Evolutionary conservation across 2,329 filamentous ascomycete species (phyloP).

Genomic region (Talaromyces sp.): DNA sequence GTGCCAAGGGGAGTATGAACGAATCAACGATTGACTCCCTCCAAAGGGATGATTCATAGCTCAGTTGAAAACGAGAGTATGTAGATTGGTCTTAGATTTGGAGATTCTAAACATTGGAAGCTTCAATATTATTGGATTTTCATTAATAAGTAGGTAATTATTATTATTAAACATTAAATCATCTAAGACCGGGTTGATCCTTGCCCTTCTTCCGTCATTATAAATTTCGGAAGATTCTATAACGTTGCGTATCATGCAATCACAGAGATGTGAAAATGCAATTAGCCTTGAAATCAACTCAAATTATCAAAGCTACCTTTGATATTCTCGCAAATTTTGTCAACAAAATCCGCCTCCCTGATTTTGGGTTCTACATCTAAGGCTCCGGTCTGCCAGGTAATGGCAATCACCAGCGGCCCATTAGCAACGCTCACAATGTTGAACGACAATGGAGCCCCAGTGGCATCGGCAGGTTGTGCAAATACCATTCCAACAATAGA

Average conservation of each 20-base stretch:
- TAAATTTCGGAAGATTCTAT: background rate
- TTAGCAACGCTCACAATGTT: conserved; percentile 2
- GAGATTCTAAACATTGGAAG: background rate
- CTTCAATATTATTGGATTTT: background rate
- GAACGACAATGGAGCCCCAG: background rate
- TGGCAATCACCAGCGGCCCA: background rate
- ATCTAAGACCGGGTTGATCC: background rate
- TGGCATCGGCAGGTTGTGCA: background rate
- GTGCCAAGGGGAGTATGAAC: background rate
- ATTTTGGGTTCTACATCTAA: background rate
- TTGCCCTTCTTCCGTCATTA: background rate
- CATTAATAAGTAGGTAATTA: background rate
- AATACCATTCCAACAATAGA: background rate
- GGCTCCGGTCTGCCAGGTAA: conserved; percentile 3
- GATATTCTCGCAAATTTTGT: background rate
- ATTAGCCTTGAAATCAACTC: background rate
- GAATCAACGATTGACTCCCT: background rate
- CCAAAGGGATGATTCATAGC: no score
- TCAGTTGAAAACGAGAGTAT: background rate
- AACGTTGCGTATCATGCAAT: background rate
- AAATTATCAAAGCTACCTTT: background rate
- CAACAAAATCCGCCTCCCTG: background rate
- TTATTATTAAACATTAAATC: background rate
- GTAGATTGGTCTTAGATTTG: background rate
- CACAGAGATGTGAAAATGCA: background rate